Conservation (phyloP, 352 stramenopile species). For the Thraustochytrium striatum region DNA sequence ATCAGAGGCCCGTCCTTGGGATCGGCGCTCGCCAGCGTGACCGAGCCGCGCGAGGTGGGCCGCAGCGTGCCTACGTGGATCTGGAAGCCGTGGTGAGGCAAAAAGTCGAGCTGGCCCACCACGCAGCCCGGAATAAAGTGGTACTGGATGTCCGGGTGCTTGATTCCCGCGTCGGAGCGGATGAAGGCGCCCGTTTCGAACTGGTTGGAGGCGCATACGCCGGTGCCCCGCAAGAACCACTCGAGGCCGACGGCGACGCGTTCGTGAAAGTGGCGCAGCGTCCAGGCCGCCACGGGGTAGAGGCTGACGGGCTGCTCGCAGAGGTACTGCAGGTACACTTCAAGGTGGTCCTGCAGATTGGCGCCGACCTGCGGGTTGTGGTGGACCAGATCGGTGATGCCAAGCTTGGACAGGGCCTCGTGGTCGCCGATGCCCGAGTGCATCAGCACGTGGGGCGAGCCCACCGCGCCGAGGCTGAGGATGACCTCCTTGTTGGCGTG, state of each 20-base stretch:
- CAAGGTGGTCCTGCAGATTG: conserved; percentile 80
- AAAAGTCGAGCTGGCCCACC: conserved; percentile 65
- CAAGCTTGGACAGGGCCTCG: conserved; percentile 68
- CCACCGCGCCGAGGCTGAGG: conserved; percentile 74
- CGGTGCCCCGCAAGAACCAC: conserved; percentile 68
- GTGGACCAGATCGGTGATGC: conserved; percentile 68
- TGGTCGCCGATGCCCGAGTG: conserved; percentile 74
- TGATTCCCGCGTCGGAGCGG: conserved; percentile 64
- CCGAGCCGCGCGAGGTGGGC: conserved; percentile 70
- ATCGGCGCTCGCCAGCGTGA: conserved; percentile 71
- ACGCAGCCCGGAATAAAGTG: conserved; percentile 79
- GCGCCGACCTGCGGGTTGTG: conserved; percentile 63
- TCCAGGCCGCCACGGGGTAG: conserved; percentile 74
- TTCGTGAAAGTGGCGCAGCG: conserved; percentile 59
- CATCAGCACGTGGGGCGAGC: conserved; percentile 78
- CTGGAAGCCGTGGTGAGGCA: conserved; percentile 71
- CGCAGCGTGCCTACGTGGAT: conserved; percentile 79
- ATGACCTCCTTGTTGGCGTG: conserved; percentile 77
- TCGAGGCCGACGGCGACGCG: conserved; percentile 75
- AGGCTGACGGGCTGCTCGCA: conserved; percentile 80
- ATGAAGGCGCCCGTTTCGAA: conserved; percentile 79
- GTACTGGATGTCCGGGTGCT: conserved; percentile 77
- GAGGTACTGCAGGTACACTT: conserved; percentile 79
- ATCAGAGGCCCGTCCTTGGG: conserved; percentile 71
- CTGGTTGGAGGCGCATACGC: conserved; percentile 69